Evolutionary conservation across 2,329 filamentous ascomycete genomes (phyloP), one percentile per base, ranked within the genome.

Genomic region (Ophiostoma montium): DNA sequence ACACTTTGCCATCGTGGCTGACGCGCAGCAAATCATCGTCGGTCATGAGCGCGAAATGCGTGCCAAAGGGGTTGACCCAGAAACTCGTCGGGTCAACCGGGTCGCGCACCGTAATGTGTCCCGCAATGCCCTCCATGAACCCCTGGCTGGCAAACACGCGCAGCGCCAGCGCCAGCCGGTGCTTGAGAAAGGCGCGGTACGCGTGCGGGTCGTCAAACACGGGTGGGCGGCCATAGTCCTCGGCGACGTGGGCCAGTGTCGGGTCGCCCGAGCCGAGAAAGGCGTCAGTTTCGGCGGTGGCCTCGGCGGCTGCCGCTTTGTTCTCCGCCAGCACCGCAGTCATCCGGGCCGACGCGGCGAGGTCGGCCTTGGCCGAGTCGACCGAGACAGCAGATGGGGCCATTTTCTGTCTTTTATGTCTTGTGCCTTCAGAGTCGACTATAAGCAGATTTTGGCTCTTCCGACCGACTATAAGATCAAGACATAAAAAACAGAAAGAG

Each of bases 21-120:
- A 80, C 66, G 19, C 75, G 65, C 23, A 80, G 70, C 70, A 80
- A 72, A 56, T 80, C 76, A 1, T 64, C 67, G 0, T 74, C 72
- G 51, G 72, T 75, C 50, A 80, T 67, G 51, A 75, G 59, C 5
- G 67, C 74, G 56, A 80, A 80, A 58, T 80, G 76, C 36, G 65
- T 65, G 10, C 71, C 73, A 0, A 80, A 65, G 0, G 76, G 76
- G 57, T 80, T 80, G 46, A 76, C 79, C 76, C 77, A 80, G 60
- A 80, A 78, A 2, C 66, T 67, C 53, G 76, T 65, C 0, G 64
- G 61, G 52, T 70, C 62, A 56, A 78, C 74, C 0, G 77, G 76
- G 55, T 80, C 77, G 12, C 76, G 68, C 1, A 80, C 71, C 10
- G 64, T 69, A 51, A 82, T 81, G 60, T 82, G 78, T 1, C 78